Evolutionary conservation across 106 monocot species (phyloP), one percentile per base, ranked within the genome.

Genomic region (Cymbidium sinense): DNA sequence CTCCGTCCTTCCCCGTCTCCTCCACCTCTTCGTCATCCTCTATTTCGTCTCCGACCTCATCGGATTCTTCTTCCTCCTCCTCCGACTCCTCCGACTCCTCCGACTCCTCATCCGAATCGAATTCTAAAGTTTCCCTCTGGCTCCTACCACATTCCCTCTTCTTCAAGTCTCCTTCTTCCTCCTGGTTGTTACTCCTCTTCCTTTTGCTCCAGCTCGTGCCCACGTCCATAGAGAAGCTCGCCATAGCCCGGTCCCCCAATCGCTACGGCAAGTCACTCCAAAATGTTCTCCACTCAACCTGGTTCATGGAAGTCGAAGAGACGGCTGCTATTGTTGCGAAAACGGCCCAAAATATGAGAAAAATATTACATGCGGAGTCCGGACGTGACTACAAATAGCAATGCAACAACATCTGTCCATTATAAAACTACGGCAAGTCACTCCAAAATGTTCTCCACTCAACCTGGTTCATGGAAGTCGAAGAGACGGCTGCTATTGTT

Each of bases 201-300:
- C 81, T 39, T 33, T 69, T 51, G 31, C 35, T 28, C 34, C 65
- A 29, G 21, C 69, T 47, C 18, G 62, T 35, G 27, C 69, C 81
- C 13, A 73, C 82, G 39, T 52, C 77, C 23, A 77, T 3, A 5
- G 77, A 73, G 69, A 77, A 77, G 43, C 73, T 77, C 7, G 41
- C 73, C 77, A 82, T 82, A 0, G 1, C 18, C 78, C n/a, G n/a
- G n/a, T 78, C 36, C 10, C 41, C 36, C 73, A 3, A 31, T n/a
- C n/a, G n/a, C n/a, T 33, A 30, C 23, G 58, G 58, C 23, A 58
- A 20, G 4, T n/a, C 8, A 23, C 58, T 3, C 23, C 58, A 58
- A 58, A 47, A 12, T 13, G 2, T 13, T 13, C 13, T 13, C 12
- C 7, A 3, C 37, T 39, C 37, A 4, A 39, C 37, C 3, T 39